Base-by-base conservation (phyloP, 2,329 filamentous ascomycete species). In the Decorospora gaudefroyi region DNA sequence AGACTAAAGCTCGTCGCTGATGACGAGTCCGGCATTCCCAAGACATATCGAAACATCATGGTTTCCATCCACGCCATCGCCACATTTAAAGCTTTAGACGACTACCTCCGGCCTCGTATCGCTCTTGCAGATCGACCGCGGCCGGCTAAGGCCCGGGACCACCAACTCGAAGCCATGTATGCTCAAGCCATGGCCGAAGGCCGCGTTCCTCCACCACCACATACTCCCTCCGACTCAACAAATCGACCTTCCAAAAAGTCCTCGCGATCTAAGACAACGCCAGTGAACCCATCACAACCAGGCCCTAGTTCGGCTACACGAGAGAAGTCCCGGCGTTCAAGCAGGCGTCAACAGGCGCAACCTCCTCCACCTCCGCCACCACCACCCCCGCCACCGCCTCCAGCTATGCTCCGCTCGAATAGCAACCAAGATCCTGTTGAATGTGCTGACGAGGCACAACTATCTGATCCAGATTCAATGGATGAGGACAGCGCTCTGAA, bases 61-160 rank as follows among this genome's bases (percentile, higher is more conserved):
- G 93, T 99, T 1, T 95, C 90, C 0, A 99, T 99, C 44, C 93
- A 99, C 68, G 93, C 93, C 11, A 97, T 99, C 62, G 92, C 93
- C 2, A 97, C 91, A 0, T 97, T 99, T 76, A 97, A 96, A 69
- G 88, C 92, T 0, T 75, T 99, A 16, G 93, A 97, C 65, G 93
- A 99, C 67, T 99, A 97, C 68, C 78, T 99, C 29, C 85, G 93
- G 25, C 93, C 93, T 6, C 83, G 92, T 49, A 95, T 99, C 46
- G 90, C 79, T 60, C 69, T 93, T 10, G 53, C 87, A 3, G 90
- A 96, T 52, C 83, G 88, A 13, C 82, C 87, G 9, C 79, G 85
- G 29, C 76, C 75, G 7, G 77, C 80, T 19, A 80, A 86, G 51
- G 74, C 72, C 52, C 75, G 73, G 66, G 86, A 76, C 37, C 81